These are phyloP conservation scores for Coprinopsis sp. DNA, from an alignment of 768 basidiomycete genomes.

Conservation along the genomic window DNA sequence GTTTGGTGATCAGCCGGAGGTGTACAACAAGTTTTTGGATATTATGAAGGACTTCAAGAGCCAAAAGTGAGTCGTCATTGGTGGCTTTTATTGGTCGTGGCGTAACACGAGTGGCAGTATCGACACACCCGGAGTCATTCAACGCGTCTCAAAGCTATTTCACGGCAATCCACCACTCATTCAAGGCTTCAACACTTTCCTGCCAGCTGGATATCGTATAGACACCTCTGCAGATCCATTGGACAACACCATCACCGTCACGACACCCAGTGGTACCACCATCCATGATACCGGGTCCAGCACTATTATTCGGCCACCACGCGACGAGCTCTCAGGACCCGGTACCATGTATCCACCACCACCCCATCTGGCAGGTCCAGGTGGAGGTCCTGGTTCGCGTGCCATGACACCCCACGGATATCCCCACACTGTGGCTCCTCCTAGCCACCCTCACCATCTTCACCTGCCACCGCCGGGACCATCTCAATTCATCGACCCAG, in stretches of 20 bases:
- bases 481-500: slow-evolving; percentile 31
- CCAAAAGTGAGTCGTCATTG: slow-evolving; percentile 58
- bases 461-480: slow-evolving; percentile 3
- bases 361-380: slow-evolving; percentile 27
- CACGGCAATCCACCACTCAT: slow-evolving; percentile 87
- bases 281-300: slow-evolving; percentile 54
- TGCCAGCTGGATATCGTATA: slow-evolving; percentile 92
- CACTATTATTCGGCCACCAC: slow-evolving; percentile 19
- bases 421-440: slow-evolving; percentile 34
- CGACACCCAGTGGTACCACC: slow-evolving; percentile 70
- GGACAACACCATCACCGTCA: slow-evolving; percentile 76
- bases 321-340: slow-evolving; percentile 29
- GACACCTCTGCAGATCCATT: slow-evolving; percentile 71
- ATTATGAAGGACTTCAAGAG: slow-evolving; percentile 99
- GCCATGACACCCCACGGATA: slow-evolving; percentile 52
- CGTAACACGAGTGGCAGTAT: slow-evolving; percentile 51
- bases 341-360: slow-evolving; percentile 24
- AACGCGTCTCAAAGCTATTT: slow-evolving; percentile 90
- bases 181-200: slow-evolving; percentile 96
- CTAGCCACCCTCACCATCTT: slow-evolving; percentile 15
- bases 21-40: slow-evolving; percentile 91
- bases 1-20: slow-evolving; percentile 85
- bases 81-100: slow-evolving; percentile 13
- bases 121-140: slow-evolving; percentile 96
- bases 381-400: slow-evolving; percentile 42